Evolutionary conservation across 2,329 filamentous ascomycete species (phyloP).

Genomic region (Alternaria metachromatica): DNA sequence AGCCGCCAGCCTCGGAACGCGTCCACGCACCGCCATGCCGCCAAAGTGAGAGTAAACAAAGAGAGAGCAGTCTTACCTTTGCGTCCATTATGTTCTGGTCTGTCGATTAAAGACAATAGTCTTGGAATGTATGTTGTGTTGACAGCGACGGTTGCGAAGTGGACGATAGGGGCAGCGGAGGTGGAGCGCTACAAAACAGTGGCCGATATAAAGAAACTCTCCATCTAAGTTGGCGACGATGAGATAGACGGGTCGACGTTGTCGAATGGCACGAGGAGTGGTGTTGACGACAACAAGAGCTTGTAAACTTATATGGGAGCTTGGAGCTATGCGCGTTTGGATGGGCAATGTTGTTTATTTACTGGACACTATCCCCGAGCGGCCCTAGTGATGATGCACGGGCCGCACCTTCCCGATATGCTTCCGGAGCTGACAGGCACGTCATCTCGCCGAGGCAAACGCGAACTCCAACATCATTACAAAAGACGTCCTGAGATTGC

Average conservation of each 20-base stretch:
- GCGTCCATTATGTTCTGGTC: conserved; percentile 50
- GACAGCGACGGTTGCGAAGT: conserved; percentile 29
- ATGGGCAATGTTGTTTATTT: conserved; percentile 18
- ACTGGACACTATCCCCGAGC: conserved; percentile 8
- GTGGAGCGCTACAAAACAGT: conserved; percentile 44
- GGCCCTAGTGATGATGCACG: conserved; percentile 13
- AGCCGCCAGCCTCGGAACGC: conserved; percentile 4
- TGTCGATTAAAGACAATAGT: conserved; percentile 27
- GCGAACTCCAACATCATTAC: conserved; percentile 21
- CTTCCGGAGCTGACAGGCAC: conserved; percentile 2
- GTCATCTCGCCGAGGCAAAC: conserved; percentile 23
- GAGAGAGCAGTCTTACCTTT: conserved; percentile 46
- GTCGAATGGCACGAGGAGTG: conserved; percentile 35
- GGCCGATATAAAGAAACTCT: conserved; percentile 49
- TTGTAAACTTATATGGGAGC: conserved; percentile 35
- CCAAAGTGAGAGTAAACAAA: not conserved
- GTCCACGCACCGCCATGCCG: not conserved
- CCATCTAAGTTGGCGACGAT: conserved; percentile 50
- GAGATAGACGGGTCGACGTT: conserved; percentile 45
- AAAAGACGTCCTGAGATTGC: conserved; percentile 21
- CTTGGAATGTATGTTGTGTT: conserved; percentile 18
- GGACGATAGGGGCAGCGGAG: conserved; percentile 36
- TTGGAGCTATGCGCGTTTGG: conserved; percentile 20
- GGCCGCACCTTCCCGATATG: conserved; percentile 6
- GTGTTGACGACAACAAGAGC: conserved; percentile 33